These are phyloP conservation scores for Ceriops tagal DNA, from an alignment of 345 rosid genomes.

Conservation along the genomic window DNA sequence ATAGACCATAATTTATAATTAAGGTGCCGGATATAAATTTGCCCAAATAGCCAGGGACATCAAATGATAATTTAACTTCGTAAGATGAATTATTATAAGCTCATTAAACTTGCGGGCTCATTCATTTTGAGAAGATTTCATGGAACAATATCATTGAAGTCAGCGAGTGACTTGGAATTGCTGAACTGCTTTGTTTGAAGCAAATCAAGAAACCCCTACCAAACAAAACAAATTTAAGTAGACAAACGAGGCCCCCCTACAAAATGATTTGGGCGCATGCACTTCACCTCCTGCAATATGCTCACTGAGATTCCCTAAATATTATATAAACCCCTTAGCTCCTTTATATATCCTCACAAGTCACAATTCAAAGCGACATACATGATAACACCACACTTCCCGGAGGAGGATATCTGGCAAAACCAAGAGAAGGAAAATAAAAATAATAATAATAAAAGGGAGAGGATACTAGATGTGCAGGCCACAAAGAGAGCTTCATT, in stretches of 20 bases:
- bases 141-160: neutral
- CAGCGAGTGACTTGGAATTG: neutral
- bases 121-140: neutral
- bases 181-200: constrained; percentile 12
- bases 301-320: constrained; percentile 33
- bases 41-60: too few relatives aligned
- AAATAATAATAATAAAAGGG: too few relatives aligned
- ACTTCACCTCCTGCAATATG: constrained; percentile 18
- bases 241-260: constrained; percentile 50
- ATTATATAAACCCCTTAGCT: constrained; percentile 34
- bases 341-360: constrained; percentile 32
- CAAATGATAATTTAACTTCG: too few relatives aligned
- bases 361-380: constrained; percentile 32
- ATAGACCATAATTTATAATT: too few relatives aligned
- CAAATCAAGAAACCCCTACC: constrained; percentile 24
- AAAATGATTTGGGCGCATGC: constrained; percentile 79
- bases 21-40: too few relatives aligned
- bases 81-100: too few relatives aligned
- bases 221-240: constrained; percentile 24
- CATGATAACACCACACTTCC: constrained; percentile 55
- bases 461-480: constrained; percentile 9
- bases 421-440: constrained; percentile 7
- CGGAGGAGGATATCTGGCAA: constrained; percentile 29
- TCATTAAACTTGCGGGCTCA: constrained; percentile 1
- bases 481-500: constrained; percentile 38